Evolutionary conservation across 2,329 filamentous ascomycete species (phyloP).

Genomic region (Nemania serpens): DNA sequence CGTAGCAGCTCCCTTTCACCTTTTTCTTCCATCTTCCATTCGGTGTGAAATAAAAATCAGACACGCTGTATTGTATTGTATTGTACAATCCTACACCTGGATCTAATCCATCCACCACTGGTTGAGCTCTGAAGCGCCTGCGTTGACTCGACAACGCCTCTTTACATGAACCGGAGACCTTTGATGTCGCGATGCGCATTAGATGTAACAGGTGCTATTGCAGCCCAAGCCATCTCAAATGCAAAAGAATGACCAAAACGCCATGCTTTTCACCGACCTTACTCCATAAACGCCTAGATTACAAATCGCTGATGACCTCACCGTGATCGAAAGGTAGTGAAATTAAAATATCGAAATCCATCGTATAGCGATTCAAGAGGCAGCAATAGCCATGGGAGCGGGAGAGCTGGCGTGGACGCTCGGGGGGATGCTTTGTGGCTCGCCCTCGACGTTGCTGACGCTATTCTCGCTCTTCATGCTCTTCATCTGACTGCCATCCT

Average conservation of each 20-base stretch:
- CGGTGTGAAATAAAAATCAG: neutral
- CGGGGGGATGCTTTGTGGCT: conserved; percentile 56
- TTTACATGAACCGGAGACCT: neutral
- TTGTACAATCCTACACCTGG: conserved; percentile 31
- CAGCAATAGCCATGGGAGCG: conserved; percentile 52
- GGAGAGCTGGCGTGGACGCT: conserved; percentile 60
- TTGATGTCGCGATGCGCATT: neutral
- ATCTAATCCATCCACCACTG: conserved; percentile 16
- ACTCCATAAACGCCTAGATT: conserved; percentile 31
- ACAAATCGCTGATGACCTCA: conserved; percentile 19
- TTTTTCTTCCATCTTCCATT: neutral
- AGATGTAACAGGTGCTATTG: neutral
- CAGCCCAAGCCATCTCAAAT: conserved; percentile 15
- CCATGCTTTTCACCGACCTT: conserved; percentile 38
- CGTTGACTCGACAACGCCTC: conserved; percentile 20
- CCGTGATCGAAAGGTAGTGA: conserved; percentile 10
- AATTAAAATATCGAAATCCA: neutral
- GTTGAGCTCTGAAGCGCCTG: conserved; percentile 16
- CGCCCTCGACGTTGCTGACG: conserved; percentile 50
- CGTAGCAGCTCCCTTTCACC: no score
- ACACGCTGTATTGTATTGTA: conserved; percentile 32
- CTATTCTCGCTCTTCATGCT: conserved; percentile 55
- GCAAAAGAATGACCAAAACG: conserved; percentile 35
- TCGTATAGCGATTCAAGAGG: conserved; percentile 43
- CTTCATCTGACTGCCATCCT: conserved; percentile 59